These are phyloP conservation scores for Marasmius oreades DNA, from an alignment of 1,284 basidiomycete genomes.

Conservation along the genomic window DNA sequence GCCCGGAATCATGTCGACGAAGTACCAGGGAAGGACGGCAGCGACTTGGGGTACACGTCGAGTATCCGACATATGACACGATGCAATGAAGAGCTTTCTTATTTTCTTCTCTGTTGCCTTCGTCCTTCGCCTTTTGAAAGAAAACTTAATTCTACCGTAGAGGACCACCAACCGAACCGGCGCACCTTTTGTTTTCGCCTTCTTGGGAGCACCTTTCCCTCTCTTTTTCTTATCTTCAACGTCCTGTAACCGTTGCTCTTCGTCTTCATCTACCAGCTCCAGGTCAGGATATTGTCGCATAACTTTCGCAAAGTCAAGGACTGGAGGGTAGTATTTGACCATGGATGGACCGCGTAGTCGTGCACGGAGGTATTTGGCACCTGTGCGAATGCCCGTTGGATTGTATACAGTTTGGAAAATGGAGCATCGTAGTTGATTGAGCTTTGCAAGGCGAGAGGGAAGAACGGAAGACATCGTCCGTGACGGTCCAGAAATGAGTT, in stretches of 20 bases:
- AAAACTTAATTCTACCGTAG: neutral
- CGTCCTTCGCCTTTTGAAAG: neutral
- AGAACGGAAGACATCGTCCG: constrained; percentile 28
- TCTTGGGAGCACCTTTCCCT: constrained; percentile 79
- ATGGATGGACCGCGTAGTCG: constrained; percentile 77
- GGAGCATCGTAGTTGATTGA: constrained; percentile 57
- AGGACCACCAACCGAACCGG: neutral
- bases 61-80: too few species aligned
- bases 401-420: constrained; percentile 88
- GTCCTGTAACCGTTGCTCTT: constrained; percentile 64
- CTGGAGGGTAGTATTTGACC: constrained; percentile 71
- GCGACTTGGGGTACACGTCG: too few species aligned
- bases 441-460: constrained; percentile 46
- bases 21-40: too few species aligned
- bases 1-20: too few species aligned
- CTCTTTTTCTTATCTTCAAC: constrained; percentile 64
- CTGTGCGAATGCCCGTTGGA: constrained; percentile 72
- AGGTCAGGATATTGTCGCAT: constrained; percentile 51
- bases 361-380: constrained; percentile 79
- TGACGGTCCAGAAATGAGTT: neutral
- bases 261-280: constrained; percentile 58
- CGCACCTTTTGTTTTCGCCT: constrained; percentile 65
- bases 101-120: neutral
- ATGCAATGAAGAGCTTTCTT: neutral
- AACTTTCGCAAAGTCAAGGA: constrained; percentile 49